Conservation (phyloP, 2,329 filamentous ascomycete species). For the Diaporthe ampelina region DNA sequence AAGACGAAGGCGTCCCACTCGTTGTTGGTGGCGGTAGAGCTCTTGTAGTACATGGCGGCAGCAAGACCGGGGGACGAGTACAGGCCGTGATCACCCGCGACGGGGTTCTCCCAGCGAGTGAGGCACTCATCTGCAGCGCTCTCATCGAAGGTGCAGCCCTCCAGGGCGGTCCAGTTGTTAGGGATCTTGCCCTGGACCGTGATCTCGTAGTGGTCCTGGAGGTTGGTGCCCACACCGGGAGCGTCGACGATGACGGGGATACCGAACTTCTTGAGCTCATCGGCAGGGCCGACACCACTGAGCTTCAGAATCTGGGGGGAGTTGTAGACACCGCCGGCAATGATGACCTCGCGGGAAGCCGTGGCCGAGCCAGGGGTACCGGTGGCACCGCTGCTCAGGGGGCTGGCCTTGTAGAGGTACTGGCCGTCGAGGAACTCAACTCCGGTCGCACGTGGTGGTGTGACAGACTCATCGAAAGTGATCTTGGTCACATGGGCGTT, state of each 20-base stretch:
- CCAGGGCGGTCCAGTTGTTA: conserved; percentile 15
- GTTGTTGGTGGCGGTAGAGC: conserved; percentile 50
- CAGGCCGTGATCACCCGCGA: conserved; percentile 46
- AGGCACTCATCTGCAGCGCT: conserved; percentile 43
- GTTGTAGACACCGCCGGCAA: conserved; percentile 49
- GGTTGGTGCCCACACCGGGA: conserved; percentile 51
- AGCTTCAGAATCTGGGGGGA: conserved; percentile 52
- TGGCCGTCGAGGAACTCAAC: conserved; percentile 44
- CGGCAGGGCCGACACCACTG: conserved; percentile 49
- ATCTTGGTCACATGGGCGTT: conserved; percentile 45
- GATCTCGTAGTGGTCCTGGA: conserved; percentile 48
- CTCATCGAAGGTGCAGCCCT: conserved; percentile 44
- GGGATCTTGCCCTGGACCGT: conserved; percentile 42
- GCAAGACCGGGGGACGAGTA: conserved; percentile 43
- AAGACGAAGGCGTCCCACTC: conserved; percentile 63
- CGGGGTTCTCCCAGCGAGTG: conserved; percentile 41
- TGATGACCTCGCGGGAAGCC: conserved; percentile 54
- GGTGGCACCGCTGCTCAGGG: conserved; percentile 1
- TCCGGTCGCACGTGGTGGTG: conserved; percentile 42
- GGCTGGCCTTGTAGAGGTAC: conserved; percentile 44
- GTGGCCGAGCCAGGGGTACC: conserved; percentile 29
- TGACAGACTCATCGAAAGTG: conserved; percentile 40
- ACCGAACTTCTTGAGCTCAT: conserved; percentile 44
- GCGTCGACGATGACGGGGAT: conserved; percentile 49
- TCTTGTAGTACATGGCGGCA: conserved; percentile 48